phyloP scores from a whole-genome alignment of 257 asterid genomes.

The Gentiana straminea region DNA sequence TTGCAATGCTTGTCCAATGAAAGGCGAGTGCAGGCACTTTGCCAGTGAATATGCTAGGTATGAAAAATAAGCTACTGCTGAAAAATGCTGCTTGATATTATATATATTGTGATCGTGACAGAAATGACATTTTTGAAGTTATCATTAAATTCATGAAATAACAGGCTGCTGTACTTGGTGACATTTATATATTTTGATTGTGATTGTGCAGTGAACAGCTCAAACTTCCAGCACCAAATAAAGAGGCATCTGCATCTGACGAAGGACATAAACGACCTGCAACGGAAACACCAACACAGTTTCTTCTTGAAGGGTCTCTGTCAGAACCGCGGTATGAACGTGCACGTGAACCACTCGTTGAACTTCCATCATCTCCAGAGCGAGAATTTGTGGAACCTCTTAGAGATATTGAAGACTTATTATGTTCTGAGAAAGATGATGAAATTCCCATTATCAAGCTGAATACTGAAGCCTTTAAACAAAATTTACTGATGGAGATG shows the following conservation, averaged over 20 bases:
- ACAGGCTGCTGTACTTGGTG: neutral
- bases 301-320: neutral
- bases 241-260: neutral
- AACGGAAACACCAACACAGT: neutral
- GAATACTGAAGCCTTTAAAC: slow-evolving; percentile 10
- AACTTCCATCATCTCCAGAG: slow-evolving; percentile 36
- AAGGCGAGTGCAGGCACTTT: slow-evolving; percentile 37
- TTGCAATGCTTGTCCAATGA: slow-evolving; percentile 54
- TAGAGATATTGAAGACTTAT: slow-evolving; percentile 28
- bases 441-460: slow-evolving; percentile 26
- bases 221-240: neutral
- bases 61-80: neutral
- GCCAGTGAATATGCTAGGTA: slow-evolving; percentile 58
- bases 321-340: neutral
- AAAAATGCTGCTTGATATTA: too few species aligned
- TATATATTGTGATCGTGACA: too few species aligned
- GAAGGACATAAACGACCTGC: too few species aligned
- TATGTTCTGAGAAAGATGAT: slow-evolving; percentile 10
- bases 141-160: too few species aligned
- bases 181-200: neutral
- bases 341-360: slow-evolving; percentile 29
- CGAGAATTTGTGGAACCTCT: slow-evolving; percentile 17
- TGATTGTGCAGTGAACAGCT: neutral
- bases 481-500: slow-evolving; percentile 4
- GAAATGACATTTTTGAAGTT: too few species aligned